Conservation (phyloP, 768 basidiomycete genomes). For the Cubamyces lactineus region DNA sequence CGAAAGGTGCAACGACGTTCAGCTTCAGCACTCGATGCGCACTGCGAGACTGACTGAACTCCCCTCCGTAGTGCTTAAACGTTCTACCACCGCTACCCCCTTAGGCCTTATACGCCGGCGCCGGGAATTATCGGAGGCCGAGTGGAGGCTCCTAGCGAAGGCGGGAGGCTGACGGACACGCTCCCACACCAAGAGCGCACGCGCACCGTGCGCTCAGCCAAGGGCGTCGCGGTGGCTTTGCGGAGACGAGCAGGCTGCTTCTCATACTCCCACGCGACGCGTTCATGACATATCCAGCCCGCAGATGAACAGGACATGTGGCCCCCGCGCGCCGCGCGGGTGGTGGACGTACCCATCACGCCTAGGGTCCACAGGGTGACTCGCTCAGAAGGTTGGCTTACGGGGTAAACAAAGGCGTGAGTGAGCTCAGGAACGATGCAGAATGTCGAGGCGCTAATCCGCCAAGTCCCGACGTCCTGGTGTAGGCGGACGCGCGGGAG, state of each 20-base stretch:
- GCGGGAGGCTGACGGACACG: not conserved
- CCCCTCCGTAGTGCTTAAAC: not conserved
- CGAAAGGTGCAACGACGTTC: too few species aligned
- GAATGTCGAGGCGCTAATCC: too few species aligned
- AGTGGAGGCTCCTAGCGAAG: not conserved
- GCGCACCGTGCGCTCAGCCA: not conserved
- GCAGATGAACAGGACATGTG: conserved; percentile 11
- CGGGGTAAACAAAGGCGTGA: too few species aligned
- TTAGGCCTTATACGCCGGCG: not conserved
- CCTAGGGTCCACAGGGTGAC: not conserved
- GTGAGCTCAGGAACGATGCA: too few species aligned
- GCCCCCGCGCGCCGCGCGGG: not conserved
- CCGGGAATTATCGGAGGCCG: conserved; percentile 4
- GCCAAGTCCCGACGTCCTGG: too few species aligned
- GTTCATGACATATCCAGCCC: not conserved
- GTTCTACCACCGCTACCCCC: not conserved
- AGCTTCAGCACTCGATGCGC: too few species aligned
- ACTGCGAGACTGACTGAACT: too few species aligned
- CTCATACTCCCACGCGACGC: not conserved
- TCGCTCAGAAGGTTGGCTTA: too few species aligned
- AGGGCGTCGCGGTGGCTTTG: conserved; percentile 2
- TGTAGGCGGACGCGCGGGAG: too few species aligned
- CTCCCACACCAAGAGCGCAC: conserved; percentile 5
- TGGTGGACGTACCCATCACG: not conserved
- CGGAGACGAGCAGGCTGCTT: not conserved